Conservation (phyloP, 176 grass and related monocot species). For the Panicum miliaceum region DNA sequence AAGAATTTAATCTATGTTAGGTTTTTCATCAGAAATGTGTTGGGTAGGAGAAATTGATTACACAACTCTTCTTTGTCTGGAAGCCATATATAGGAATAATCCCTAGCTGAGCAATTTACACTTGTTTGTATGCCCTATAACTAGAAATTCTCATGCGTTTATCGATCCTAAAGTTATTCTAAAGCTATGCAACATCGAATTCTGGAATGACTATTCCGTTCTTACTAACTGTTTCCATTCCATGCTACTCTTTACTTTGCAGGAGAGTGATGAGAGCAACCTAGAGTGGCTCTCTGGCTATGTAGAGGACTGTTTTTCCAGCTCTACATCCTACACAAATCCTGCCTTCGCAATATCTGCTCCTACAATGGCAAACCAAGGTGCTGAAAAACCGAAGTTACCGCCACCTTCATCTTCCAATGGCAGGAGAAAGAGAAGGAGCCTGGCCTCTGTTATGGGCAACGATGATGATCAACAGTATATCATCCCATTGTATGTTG, state of each 20-base stretch:
- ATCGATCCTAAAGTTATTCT: background rate
- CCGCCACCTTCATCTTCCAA: constrained; percentile 33
- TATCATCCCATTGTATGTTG: constrained; percentile 35
- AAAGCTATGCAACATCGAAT: background rate
- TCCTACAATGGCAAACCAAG: constrained; percentile 30
- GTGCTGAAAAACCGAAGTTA: constrained; percentile 28
- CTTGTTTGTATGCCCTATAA: background rate
- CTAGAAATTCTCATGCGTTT: background rate
- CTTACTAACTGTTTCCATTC: constrained; percentile 33
- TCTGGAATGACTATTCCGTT: background rate
- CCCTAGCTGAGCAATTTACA: background rate
- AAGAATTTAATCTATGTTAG: background rate
- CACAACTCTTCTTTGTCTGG: background rate
- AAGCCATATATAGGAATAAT: background rate
- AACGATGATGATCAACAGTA: constrained; percentile 35
- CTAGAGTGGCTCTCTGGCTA: constrained; percentile 84
- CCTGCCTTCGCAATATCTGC: constrained; percentile 35
- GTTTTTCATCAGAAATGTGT: constrained; percentile 11
- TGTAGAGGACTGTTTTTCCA: constrained; percentile 81
- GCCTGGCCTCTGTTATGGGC: constrained; percentile 42
- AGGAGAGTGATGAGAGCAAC: constrained; percentile 73
- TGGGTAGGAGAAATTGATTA: constrained; percentile 1
- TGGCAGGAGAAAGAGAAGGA: constrained; percentile 54
- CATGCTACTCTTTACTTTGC: constrained; percentile 41
- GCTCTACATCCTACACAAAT: constrained; percentile 41